phyloP scores from a whole-genome alignment of 192 early-diverging fungal species.

The Phycomyces nitens region DNA sequence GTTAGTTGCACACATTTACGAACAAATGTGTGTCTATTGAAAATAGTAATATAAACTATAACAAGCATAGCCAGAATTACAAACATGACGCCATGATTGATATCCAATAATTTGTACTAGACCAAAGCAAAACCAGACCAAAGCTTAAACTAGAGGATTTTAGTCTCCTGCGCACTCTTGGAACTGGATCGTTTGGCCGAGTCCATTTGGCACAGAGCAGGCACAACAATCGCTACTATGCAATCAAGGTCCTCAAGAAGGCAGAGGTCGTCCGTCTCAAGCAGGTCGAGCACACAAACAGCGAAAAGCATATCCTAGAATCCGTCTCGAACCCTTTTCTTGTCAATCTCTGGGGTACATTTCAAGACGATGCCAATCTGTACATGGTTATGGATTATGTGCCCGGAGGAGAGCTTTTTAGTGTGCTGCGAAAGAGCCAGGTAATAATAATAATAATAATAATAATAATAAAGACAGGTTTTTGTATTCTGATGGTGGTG shows the following conservation, averaged over 20 bases:
- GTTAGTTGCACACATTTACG: neutral
- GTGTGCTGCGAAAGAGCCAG: conserved; percentile 71
- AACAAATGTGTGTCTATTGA: no score
- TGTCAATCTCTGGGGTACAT: conserved; percentile 87
- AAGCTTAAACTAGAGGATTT: conserved; percentile 74
- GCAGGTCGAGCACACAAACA: conserved; percentile 97
- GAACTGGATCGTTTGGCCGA: conserved; percentile 95
- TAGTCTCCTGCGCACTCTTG: conserved; percentile 82
- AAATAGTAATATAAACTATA: neutral
- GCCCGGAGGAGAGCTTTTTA: conserved; percentile 89
- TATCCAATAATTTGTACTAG: no score
- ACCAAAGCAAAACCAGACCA: conserved; percentile 33
- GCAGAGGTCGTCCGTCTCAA: conserved; percentile 89
- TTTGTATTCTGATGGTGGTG: no score
- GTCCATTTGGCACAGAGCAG: conserved; percentile 88
- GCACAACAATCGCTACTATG: conserved; percentile 80
- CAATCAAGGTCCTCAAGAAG: conserved; percentile 96
- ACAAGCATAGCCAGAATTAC: neutral
- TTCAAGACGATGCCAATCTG: conserved; percentile 88
- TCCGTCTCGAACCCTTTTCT: conserved; percentile 82
- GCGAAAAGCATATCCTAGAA: conserved; percentile 92
- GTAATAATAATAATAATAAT: conserved; percentile 39
- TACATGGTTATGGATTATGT: conserved; percentile 97
- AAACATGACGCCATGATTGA: conserved; percentile 5
- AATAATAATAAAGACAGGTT: no score